Evolutionary conservation across 2,329 filamentous ascomycete species (phyloP).

Genomic region (Hymenoscyphus fraxineus): DNA sequence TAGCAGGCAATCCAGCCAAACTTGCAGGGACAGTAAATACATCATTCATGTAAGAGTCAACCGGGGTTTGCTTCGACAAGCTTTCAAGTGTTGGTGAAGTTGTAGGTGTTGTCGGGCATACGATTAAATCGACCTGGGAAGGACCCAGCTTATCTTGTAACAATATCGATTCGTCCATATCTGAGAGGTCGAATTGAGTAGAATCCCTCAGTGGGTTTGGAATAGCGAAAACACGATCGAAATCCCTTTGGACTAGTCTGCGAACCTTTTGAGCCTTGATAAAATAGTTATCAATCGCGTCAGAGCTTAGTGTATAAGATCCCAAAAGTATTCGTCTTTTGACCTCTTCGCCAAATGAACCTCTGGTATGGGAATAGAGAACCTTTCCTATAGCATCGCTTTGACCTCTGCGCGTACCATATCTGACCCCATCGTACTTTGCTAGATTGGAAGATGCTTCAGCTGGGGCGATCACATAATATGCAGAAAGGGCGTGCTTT

Average conservation of each 20-base stretch:
- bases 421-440: conserved; percentile 96
- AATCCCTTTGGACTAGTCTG: conserved; percentile 78
- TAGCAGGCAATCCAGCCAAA: conserved; percentile 81
- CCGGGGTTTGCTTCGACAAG: conserved; percentile 48
- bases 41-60: conserved; percentile 89
- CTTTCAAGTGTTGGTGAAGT: conserved; percentile 63
- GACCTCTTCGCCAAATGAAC: conserved; percentile 79
- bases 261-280: conserved; percentile 87
- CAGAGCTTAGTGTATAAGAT: conserved; percentile 83
- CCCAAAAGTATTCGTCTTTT: conserved; percentile 83
- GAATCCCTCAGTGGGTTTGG: conserved; percentile 63
- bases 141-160: conserved; percentile 56
- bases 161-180: conserved; percentile 50
- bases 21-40: conserved; percentile 95
- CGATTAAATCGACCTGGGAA: conserved; percentile 73
- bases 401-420: conserved; percentile 49
- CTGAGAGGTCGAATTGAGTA: conserved; percentile 54
- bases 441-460: conserved; percentile 95
- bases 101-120: conserved; percentile 83
- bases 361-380: conserved; percentile 71
- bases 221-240: conserved; percentile 71
- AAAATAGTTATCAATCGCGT: conserved; percentile 95
- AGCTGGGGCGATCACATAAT: conserved; percentile 92
- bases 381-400: conserved; percentile 57
- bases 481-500: conserved; percentile 80